Percentiles rank a stretch among this genome's conserved stretches.
phyloP scores from a whole-genome alignment of 2,329 filamentous ascomycete species.

The Trichoderma sp. region DNA sequence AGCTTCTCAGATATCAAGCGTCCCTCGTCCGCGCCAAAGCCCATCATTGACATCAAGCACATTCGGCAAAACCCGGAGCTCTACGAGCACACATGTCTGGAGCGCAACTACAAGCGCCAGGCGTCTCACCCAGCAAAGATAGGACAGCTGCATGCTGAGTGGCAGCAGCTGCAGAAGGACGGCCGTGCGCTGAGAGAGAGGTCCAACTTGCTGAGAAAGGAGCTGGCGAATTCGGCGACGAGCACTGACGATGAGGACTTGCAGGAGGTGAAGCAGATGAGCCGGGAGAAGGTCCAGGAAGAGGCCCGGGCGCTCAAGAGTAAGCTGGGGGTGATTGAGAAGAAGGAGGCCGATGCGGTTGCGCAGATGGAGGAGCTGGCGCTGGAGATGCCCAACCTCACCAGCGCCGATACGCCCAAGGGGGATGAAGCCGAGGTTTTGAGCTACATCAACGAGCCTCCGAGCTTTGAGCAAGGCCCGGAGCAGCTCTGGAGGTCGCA shows the following conservation, averaged over 20 bases:
- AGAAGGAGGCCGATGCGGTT: conserved; percentile 56
- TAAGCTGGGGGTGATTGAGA: conserved; percentile 57
- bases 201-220: conserved; percentile 58
- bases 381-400: conserved; percentile 80
- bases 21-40: conserved; percentile 72
- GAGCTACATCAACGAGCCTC: conserved; percentile 73
- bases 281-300: conserved; percentile 53
- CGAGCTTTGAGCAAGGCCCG: conserved; percentile 38
- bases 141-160: conserved; percentile 52
- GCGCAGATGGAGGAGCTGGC: conserved; percentile 71
- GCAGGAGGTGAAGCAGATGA: conserved; percentile 34
- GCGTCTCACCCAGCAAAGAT: conserved; percentile 56
- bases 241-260: conserved; percentile 43
- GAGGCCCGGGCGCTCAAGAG: conserved; percentile 65
- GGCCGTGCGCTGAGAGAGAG: conserved; percentile 61
- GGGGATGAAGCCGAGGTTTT: conserved; percentile 64
- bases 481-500: conserved; percentile 64
- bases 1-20: conserved; percentile 35
- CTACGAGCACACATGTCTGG: conserved; percentile 77
- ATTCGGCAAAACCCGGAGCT: conserved; percentile 82
- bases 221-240: conserved; percentile 52
- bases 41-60: conserved; percentile 78
- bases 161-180: conserved; percentile 58
- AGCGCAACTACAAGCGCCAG: conserved; percentile 72
- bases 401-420: conserved; percentile 69